A percentile compares a stretch with the other conserved stretches of the same genome.
phyloP scores from a whole-genome alignment of 176 grass and related monocot genomes.

The Triticum turgidum region DNA sequence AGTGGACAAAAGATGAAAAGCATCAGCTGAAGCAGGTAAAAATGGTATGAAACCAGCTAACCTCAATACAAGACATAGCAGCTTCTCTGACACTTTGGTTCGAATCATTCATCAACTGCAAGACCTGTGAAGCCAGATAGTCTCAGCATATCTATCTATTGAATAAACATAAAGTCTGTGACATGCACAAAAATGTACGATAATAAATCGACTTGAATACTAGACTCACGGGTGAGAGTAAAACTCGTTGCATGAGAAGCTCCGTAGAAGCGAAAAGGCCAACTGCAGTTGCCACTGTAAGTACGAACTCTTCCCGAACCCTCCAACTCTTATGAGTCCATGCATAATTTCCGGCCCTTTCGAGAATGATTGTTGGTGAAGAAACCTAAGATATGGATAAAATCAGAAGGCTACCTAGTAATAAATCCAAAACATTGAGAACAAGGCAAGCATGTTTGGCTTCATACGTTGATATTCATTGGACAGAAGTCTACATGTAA shows the following conservation, averaged over 20 bases:
- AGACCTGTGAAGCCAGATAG: conserved; percentile 57
- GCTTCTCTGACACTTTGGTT: conserved; percentile 91
- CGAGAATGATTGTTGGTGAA: conserved; percentile 84
- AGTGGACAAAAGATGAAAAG: background rate
- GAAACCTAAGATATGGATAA: conserved; percentile 57
- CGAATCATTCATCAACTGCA: conserved; percentile 87
- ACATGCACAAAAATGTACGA: background rate
- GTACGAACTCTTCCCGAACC: conserved; percentile 80
- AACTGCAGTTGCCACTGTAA: conserved; percentile 69
- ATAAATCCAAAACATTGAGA: conserved; percentile 1
- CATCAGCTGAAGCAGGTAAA: background rate
- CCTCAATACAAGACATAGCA: conserved; percentile 84
- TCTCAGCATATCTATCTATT: background rate
- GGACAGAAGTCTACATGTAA: background rate
- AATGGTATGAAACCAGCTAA: conserved; percentile 21
- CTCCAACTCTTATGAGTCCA: conserved; percentile 94
- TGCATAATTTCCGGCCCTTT: conserved; percentile 88
- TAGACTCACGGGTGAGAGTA: conserved; percentile 80
- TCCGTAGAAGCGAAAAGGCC: conserved; percentile 87
- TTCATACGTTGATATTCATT: background rate
- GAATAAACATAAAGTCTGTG: background rate
- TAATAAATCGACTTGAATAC: background rate
- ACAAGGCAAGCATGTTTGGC: background rate
- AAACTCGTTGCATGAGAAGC: conserved; percentile 75
- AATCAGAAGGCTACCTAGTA: conserved; percentile 4